Conservation (phyloP, 805 yeast genomes). For the Kodamaea restingae region DNA sequence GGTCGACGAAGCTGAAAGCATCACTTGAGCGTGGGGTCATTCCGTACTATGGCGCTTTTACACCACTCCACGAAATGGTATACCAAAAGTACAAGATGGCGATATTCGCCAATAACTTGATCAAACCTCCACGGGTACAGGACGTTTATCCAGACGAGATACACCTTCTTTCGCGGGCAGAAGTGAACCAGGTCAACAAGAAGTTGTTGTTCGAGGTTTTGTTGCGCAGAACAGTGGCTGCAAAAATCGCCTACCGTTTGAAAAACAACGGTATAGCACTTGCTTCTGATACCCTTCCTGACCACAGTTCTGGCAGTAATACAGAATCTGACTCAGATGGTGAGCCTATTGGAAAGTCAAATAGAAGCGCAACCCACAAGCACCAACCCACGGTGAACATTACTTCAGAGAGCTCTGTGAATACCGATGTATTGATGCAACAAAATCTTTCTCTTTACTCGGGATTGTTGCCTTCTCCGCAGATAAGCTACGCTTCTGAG, state of each 20-base stretch:
- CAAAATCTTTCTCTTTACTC: constrained; percentile 30
- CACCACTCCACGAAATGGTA: constrained; percentile 18
- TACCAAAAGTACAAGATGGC: constrained; percentile 26
- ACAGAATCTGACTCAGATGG: background rate
- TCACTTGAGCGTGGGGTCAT: too few species aligned
- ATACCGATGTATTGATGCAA: constrained; percentile 28
- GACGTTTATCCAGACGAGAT: constrained; percentile 27
- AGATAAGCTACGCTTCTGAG: constrained; percentile 29
- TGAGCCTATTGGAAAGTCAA: background rate
- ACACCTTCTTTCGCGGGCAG: constrained; percentile 19
- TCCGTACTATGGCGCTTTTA: constrained; percentile 1
- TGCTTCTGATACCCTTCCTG: background rate
- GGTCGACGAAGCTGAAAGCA: too few species aligned
- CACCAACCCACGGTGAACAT: too few species aligned
- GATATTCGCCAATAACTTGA: constrained; percentile 20
- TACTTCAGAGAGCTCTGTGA: constrained; percentile 15
- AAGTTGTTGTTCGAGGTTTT: constrained; percentile 34
- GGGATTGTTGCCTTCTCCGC: constrained; percentile 38
- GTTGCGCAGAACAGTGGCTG: constrained; percentile 39
- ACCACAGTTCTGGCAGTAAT: background rate
- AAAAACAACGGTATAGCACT: constrained; percentile 13
- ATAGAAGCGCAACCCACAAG: background rate
- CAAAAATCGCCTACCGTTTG: constrained; percentile 36
- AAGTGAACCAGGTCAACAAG: constrained; percentile 27
- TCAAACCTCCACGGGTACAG: constrained; percentile 25